Conservation (phyloP, 257 asterid genomes). For the Penstemon newberryi region DNA sequence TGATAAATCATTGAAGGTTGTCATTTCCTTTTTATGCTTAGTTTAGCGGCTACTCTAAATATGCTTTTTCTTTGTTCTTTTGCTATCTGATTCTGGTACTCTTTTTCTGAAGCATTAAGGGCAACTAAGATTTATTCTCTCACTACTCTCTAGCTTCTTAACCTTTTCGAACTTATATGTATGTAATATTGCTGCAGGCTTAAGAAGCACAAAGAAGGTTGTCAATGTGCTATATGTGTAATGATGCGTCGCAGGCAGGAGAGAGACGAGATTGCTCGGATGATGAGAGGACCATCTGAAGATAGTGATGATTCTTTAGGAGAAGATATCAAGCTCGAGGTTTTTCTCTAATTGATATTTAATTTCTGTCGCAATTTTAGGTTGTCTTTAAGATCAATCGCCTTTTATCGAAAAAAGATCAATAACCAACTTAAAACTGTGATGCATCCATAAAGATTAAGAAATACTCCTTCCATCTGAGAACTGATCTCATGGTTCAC, state of each 20-base stretch:
- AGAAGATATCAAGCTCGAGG: conserved; percentile 69
- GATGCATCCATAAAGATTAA: too few species aligned
- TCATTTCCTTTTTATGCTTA: not conserved
- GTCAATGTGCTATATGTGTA: conserved; percentile 93
- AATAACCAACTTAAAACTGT: too few species aligned
- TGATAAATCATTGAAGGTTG: not conserved
- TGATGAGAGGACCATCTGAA: conserved; percentile 60
- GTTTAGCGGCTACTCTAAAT: not conserved
- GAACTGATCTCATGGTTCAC: too few species aligned
- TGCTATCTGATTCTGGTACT: not conserved
- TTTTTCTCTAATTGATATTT: conserved; percentile 26
- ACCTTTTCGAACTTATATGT: not conserved
- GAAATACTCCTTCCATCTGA: too few species aligned
- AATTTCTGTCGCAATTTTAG: not conserved
- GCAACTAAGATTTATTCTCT: not conserved
- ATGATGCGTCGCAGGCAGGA: conserved; percentile 99
- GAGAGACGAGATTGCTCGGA: conserved; percentile 74
- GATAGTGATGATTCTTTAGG: conserved; percentile 70
- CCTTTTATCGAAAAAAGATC: too few species aligned
- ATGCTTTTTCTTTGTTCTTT: not conserved
- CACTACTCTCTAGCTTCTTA: not conserved
- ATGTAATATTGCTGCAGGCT: conserved; percentile 46
- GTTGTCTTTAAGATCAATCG: not conserved
- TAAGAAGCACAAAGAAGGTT: conserved; percentile 93
- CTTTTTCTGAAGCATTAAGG: not conserved